These are phyloP conservation scores for Aquilaria agallochum DNA, from an alignment of 441 rosid species.

Conservation along the genomic window DNA sequence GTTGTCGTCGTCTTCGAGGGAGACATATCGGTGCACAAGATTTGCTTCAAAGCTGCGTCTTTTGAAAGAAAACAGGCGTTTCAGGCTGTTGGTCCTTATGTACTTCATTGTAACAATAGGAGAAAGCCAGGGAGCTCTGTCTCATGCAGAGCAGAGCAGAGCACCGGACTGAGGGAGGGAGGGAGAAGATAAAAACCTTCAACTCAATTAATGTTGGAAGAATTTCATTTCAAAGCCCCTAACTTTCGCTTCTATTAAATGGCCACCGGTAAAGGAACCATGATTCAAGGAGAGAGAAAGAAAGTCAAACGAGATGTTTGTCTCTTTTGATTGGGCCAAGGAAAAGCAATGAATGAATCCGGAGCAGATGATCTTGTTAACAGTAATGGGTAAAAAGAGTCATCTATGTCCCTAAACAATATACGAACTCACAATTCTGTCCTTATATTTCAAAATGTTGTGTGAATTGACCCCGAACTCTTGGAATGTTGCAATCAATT, in stretches of 20 bases:
- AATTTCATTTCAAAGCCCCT: background rate
- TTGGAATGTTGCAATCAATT: no score
- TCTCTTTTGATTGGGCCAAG: slow-evolving; percentile 4
- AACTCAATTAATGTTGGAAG: background rate
- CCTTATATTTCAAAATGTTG: no score
- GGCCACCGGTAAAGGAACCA: background rate
- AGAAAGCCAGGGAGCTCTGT: slow-evolving; percentile 23
- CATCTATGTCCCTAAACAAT: no score
- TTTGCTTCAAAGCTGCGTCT: slow-evolving; percentile 50
- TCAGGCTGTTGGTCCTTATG: slow-evolving; percentile 65
- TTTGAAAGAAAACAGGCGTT: slow-evolving; percentile 64
- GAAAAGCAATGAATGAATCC: no score
- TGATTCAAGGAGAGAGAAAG: background rate
- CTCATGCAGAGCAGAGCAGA: slow-evolving; percentile 18
- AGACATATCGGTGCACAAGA: slow-evolving; percentile 13
- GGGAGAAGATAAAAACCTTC: background rate
- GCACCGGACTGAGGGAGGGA: background rate
- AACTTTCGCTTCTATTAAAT: background rate
- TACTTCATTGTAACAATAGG: slow-evolving; percentile 52
- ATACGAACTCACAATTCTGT: no score
- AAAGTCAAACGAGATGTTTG: slow-evolving; percentile 1
- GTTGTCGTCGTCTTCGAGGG: slow-evolving; percentile 19
- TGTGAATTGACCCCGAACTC: no score
- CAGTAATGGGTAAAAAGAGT: no score
- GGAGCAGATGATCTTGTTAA: no score